Base-by-base conservation (phyloP, 73 alveolate species). In the Stentor roeselii region DNA sequence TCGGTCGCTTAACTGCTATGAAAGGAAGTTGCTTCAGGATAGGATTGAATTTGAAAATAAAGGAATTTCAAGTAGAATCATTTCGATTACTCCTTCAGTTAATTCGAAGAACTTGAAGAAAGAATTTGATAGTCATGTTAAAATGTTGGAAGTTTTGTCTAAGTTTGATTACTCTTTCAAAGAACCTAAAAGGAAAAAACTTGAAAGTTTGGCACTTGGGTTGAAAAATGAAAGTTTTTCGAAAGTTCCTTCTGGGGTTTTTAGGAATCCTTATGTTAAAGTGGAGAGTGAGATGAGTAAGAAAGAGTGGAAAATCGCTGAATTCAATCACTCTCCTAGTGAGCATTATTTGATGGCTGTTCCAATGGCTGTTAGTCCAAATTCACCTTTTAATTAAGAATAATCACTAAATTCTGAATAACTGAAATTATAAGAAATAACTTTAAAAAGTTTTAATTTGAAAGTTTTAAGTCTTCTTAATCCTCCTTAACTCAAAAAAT, bases 361-460 rank as follows among this genome's bases (percentile, higher is more conserved):
- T 11, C 67, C 67, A 50, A 50, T 50, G 67, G 67, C 67, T 50
- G 67, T 50, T 50, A 50, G 67, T n/a, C n/a, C n/a, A n/a, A n/a
- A n/a, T n/a, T n/a, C n/a, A n/a, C n/a, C n/a, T n/a, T n/a, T n/a
- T n/a, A n/a, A n/a, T n/a, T n/a, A n/a, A n/a, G n/a, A n/a, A n/a
- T n/a, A n/a, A n/a, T n/a, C n/a, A n/a, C n/a, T n/a, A n/a, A n/a
- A n/a, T n/a, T n/a, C n/a, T n/a, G n/a, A n/a, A n/a, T n/a, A n/a
- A n/a, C n/a, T n/a, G n/a, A n/a, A n/a, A n/a, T n/a, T n/a, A n/a
- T n/a, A n/a, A n/a, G n/a, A n/a, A n/a, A n/a, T n/a, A n/a, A n/a
- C n/a, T n/a, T n/a, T n/a, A n/a, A n/a, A n/a, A n/a, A n/a, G n/a
- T n/a, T n/a, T n/a, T n/a, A n/a, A n/a, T n/a, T n/a, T n/a, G n/a